phyloP scores from a whole-genome alignment of 495 filamentous ascomycete genomes.

The Podospora conica region DNA sequence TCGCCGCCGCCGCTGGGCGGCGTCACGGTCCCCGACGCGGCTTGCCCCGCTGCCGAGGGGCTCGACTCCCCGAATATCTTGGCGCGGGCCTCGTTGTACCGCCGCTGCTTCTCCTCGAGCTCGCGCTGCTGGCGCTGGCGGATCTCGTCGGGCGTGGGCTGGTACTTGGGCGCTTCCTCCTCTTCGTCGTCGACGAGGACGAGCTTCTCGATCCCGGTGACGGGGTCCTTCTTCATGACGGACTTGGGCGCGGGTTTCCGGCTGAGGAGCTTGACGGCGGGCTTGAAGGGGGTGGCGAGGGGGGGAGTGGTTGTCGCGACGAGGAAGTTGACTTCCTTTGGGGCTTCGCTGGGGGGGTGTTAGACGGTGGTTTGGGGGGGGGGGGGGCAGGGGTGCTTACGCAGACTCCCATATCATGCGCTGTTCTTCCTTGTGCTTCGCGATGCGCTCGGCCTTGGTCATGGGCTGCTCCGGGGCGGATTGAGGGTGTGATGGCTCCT shows the following conservation, averaged over 20 bases:
- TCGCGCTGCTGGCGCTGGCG: conserved; percentile 66
- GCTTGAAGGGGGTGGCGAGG: conserved; percentile 75
- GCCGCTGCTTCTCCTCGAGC: conserved; percentile 78
- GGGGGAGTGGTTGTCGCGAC: conserved; percentile 59
- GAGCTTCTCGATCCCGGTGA: conserved; percentile 50
- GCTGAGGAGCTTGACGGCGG: conserved; percentile 72
- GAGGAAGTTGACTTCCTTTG: conserved; percentile 66
- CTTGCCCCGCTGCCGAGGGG: conserved; percentile 41
- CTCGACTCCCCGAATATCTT: conserved; percentile 71
- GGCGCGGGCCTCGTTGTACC: conserved; percentile 78
- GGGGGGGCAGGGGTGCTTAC: conserved; percentile 40
- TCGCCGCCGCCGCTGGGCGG: conserved; percentile 51
- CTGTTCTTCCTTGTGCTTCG: conserved; percentile 75
- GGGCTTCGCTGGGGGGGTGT: conserved; percentile 24
- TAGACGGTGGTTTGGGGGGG: neutral
- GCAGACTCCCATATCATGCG: conserved; percentile 83
- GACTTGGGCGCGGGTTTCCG: conserved; percentile 62
- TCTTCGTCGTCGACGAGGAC: conserved; percentile 55
- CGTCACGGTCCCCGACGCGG: conserved; percentile 51
- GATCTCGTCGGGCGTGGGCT: conserved; percentile 64
- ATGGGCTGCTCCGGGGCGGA: conserved; percentile 38
- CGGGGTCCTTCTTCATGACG: conserved; percentile 41
- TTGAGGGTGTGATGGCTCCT: conserved; percentile 39
- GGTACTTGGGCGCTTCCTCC: conserved; percentile 51
- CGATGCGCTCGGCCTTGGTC: conserved; percentile 69